Evolutionary conservation across 1,139 yeast species (phyloP), one percentile per base, ranked within the genome.

Genomic region (Saccharomyces pastorianus): DNA sequence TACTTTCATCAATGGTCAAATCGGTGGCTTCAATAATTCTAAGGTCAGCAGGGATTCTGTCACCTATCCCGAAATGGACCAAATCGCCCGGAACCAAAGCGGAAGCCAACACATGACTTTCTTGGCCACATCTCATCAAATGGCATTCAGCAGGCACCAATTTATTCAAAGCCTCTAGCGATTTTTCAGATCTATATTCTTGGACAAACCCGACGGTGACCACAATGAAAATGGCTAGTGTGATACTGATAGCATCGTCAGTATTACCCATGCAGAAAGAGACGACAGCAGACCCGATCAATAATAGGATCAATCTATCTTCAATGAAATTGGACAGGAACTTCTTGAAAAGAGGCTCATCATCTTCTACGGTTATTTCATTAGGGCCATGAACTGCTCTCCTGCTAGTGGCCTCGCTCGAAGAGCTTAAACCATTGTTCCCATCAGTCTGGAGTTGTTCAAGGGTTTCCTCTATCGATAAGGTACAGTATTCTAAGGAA

Each of bases 141-240:
- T 90, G 91, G 29, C 96, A 95, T 66, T 87, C 88, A 14, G 96
- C 96, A 1, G 99, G 98, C 4, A 93, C 97, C 59, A 93, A 78
- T 65, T 87, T 85, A 68, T 86, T 90, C 59, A 93, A 79, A 0
- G 97, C 98, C 66, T 89, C 96, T 56, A 93, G 75, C 2, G 96
- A 87, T 73, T 93, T 87, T 68, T 93, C 99, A 0, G 96, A 87
- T 64, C 97, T 79, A 68, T 90, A 90, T 69, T 93, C 99, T 71
- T 93, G 99, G 26, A 93, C 91, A 71, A 93, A 93, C 0, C 98
- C 99, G 31, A 93, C 99, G 0, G 95, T 81, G 7, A 91, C 96
- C 31, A 91, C 98, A 62, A 91, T 90, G 44, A 87, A 64, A 55
- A 91, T 88, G 6, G 98, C 98, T 60, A 89, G 75, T 0, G 95